Conservation (phyloP, 2,329 filamentous ascomycete genomes). For the Colletotrichum sp. region DNA sequence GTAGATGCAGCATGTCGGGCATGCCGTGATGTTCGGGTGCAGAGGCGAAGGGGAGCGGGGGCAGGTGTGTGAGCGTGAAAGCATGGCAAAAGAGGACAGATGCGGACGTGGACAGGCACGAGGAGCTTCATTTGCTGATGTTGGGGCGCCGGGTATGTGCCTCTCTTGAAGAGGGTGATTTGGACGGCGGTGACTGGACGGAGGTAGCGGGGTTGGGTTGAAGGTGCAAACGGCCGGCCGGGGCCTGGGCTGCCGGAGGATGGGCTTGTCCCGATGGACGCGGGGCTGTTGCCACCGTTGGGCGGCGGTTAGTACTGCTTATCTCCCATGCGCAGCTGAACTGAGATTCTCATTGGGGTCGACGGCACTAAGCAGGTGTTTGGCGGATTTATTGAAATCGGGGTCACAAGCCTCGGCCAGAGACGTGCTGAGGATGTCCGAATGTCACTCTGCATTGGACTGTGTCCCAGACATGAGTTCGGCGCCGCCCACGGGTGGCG, state of each 20-base stretch:
- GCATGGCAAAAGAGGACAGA: not conserved
- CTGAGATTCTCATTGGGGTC: not conserved
- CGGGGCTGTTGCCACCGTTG: not conserved
- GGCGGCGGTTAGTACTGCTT: not conserved
- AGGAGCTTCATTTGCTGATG: not conserved
- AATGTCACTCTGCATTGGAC: not conserved
- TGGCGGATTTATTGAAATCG: not conserved
- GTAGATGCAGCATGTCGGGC: not conserved
- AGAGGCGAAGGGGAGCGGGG: not conserved
- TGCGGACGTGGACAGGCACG: not conserved
- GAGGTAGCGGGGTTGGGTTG: not conserved
- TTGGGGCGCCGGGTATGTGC: not conserved
- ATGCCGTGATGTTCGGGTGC: not conserved
- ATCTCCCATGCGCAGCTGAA: not conserved
- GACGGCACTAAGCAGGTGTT: not conserved
- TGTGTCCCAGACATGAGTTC: not conserved
- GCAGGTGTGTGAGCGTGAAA: not conserved
- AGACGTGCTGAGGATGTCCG: not conserved
- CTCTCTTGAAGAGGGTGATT: not conserved
- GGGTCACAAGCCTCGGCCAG: not conserved
- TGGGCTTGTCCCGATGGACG: not conserved
- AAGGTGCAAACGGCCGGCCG: not conserved
- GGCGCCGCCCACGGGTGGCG: not conserved
- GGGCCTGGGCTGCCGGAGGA: not conserved
- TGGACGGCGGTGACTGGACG: not conserved